These are phyloP conservation scores for Pelargonium australe DNA, from an alignment of 441 rosid species.

Conservation along the genomic window DNA sequence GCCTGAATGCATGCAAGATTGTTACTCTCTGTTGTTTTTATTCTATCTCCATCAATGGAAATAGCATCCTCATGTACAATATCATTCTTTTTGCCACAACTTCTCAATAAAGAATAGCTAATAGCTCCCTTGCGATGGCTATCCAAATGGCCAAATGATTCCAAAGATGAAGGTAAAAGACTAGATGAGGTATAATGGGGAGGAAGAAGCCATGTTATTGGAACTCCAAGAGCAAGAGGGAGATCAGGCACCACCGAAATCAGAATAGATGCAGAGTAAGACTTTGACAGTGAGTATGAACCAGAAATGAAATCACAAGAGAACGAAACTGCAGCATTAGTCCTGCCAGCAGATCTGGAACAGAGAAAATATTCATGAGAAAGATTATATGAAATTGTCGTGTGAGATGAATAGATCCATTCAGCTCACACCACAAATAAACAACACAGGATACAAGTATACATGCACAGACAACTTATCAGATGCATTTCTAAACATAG, in stretches of 20 bases:
- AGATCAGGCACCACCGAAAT: constrained; percentile 73
- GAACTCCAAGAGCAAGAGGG: constrained; percentile 85
- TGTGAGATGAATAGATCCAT: constrained; percentile 8
- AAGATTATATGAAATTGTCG: constrained; percentile 11
- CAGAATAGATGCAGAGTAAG: constrained; percentile 52
- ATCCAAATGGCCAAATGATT: constrained; percentile 48
- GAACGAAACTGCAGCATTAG: constrained; percentile 60
- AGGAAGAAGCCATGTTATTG: constrained; percentile 90
- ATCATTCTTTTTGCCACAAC: constrained; percentile 46
- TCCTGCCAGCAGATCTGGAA: constrained; percentile 74
- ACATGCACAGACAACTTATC: constrained; percentile 11
- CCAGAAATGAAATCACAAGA: constrained; percentile 73
- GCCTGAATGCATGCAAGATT: constrained; percentile 86
- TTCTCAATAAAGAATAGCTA: constrained; percentile 64
- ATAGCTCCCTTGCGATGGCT: constrained; percentile 60
- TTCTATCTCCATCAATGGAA: constrained; percentile 52
- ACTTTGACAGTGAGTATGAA: constrained; percentile 55
- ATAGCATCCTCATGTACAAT: constrained; percentile 40
- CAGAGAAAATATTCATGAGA: constrained; percentile 27
- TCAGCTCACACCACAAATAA: background rate
- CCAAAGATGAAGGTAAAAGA: constrained; percentile 55
- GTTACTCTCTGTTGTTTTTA: constrained; percentile 62
- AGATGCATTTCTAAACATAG: constrained; percentile 15
- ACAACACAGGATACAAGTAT: constrained; percentile 4
- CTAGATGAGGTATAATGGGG: constrained; percentile 74